Percentiles rank a stretch among this genome's conserved stretches.
Evolutionary conservation across 2,329 filamentous ascomycete species (phyloP).

Genomic region (Diaporthe velutina): DNA sequence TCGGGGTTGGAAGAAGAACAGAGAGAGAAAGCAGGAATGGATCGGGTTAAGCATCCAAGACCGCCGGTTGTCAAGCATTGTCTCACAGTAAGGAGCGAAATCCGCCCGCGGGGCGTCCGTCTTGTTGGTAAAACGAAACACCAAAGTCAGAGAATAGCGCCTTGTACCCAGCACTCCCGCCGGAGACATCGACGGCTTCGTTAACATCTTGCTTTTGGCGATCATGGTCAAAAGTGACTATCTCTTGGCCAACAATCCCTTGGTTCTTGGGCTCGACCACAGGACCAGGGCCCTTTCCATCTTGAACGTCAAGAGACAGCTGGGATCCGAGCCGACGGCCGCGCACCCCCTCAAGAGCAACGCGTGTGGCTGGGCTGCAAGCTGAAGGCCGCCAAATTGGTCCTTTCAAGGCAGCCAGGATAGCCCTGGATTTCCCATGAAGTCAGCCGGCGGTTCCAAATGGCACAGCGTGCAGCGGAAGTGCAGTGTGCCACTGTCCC

Average conservation of each 20-base stretch:
- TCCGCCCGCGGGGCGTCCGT: not conserved
- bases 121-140: not conserved
- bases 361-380: not conserved
- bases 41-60: not conserved
- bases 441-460: not conserved
- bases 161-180: not conserved
- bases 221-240: not conserved
- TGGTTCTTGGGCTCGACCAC: not conserved
- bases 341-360: not conserved
- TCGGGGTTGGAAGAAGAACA: not conserved
- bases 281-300: not conserved
- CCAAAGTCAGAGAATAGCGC: not conserved
- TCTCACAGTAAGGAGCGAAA: not conserved
- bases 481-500: not conserved
- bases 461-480: no score
- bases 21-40: not conserved
- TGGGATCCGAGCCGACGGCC: conserved; percentile 21
- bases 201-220: not conserved
- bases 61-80: not conserved
- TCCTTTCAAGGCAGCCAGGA: not conserved
- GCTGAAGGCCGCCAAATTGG: not conserved
- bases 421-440: not conserved
- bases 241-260: not conserved
- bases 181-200: conserved; percentile 13
- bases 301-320: not conserved